Base-by-base conservation (phyloP, 2,329 filamentous ascomycete species). In the Trichoderma polysporum region DNA sequence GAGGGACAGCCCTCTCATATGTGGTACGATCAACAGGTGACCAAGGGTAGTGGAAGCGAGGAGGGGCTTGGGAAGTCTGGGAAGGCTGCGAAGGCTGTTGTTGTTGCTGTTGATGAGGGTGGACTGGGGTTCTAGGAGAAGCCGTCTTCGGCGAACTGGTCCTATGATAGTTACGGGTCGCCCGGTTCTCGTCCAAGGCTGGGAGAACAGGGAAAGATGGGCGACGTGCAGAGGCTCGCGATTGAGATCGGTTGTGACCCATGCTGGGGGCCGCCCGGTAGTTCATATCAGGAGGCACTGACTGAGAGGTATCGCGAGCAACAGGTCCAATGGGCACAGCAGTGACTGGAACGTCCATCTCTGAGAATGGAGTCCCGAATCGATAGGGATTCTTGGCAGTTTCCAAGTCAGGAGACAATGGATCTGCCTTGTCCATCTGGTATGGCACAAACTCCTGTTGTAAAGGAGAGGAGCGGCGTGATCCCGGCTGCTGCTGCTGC, bases 241-340 rank as follows among this genome's bases (percentile, higher is more conserved):
- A 87, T 70, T 84, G 80, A 49, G 83, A 83, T 29, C 84, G 82
- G 37, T 78, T 71, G 70, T 76, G 69, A 68, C 72, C 68, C 72
- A 69, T 76, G 73, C 67, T 74, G 67, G 75, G 76, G 68, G 77
- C 74, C 49, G 81, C 77, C 35, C 88, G 87, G 82, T 91, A 97
- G 76, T 88, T 90, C 93, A 97, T 97, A 79, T 97, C 90, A 7
- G 94, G 94, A 50, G 94, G 94, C 0, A 97, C 94, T 5, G 94
- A 97, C 78, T 97, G 93, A 29, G 93, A 97, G 54, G 85, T 83
- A 74, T 95, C 90, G 59, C 94, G 90, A 52, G 90, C 85, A 35
- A 97, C 83, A 7, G 91, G 91, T 0, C 90, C 91, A 17, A 88
- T 73, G 1, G 88, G 87, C 50, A 94, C 83, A 2, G 90, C 86